These are phyloP conservation scores for Knoxia roxburghii DNA, from an alignment of 257 asterid species.

Conservation along the genomic window DNA sequence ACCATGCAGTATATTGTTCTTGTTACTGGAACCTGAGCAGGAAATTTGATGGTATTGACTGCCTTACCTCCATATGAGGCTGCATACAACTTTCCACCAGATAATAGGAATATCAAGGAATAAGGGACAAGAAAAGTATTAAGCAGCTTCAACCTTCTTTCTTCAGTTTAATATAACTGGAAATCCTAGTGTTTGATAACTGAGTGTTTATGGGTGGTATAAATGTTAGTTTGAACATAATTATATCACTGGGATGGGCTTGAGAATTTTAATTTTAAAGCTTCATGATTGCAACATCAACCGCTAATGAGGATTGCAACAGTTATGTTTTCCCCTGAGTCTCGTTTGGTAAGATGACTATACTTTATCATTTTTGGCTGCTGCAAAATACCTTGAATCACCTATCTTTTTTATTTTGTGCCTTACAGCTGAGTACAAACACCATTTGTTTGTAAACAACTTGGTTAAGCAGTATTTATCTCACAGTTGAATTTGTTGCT, in stretches of 20 bases:
- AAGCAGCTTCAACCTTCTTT: neutral
- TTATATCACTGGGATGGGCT: neutral
- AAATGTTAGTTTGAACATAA: neutral
- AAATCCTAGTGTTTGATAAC: neutral
- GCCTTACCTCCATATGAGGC: neutral
- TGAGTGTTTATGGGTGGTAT: neutral
- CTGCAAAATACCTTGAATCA: neutral
- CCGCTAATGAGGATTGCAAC: neutral
- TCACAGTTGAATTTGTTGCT: neutral
- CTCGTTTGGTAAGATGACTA: neutral
- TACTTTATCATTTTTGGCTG: neutral
- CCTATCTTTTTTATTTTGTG: neutral
- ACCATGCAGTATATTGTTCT: neutral
- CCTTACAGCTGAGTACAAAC: too few species aligned
- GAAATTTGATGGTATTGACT: neutral
- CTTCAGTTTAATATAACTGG: neutral
- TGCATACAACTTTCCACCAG: neutral
- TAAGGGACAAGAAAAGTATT: neutral
- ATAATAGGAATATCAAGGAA: neutral
- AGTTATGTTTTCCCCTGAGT: neutral
- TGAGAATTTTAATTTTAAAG: neutral
- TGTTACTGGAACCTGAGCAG: neutral
- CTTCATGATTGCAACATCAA: neutral
- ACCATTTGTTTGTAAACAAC: too few species aligned
- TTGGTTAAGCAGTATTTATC: neutral